Percentiles rank a stretch among this genome's conserved stretches.
Evolutionary conservation across 208 protist species (phyloP).

Genomic region (Tetramitus jugosus): DNA sequence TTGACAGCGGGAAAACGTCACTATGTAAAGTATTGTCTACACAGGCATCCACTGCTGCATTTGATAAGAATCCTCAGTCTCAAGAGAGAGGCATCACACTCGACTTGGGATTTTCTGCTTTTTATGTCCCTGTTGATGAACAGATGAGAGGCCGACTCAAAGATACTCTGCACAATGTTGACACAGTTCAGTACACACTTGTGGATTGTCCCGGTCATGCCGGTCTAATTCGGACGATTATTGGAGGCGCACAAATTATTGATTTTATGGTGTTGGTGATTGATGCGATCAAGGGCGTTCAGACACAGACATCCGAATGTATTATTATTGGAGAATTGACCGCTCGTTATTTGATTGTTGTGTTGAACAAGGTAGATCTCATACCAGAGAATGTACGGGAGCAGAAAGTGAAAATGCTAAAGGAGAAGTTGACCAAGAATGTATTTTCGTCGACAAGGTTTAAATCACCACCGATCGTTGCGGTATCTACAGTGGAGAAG

Average conservation of each 20-base stretch:
- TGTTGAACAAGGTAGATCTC: conserved; percentile 92
- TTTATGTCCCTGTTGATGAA: conserved; percentile 28
- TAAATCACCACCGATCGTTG: conserved; percentile 36
- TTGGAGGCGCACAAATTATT: conserved; percentile 92
- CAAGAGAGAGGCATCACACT: conserved; percentile 91
- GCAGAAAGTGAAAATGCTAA: conserved; percentile 39
- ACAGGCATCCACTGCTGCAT: conserved; percentile 81
- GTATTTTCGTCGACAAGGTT: conserved; percentile 7
- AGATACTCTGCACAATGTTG: conserved; percentile 43
- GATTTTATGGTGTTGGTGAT: conserved; percentile 94
- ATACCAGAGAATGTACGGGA: conserved; percentile 42
- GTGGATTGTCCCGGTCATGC: conserved; percentile 97
- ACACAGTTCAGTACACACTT: conserved; percentile 77
- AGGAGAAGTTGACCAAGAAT: conserved; percentile 27
- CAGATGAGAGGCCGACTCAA: conserved; percentile 32
- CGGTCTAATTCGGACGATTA: conserved; percentile 93
- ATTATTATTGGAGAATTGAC: conserved; percentile 71
- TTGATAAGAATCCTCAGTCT: conserved; percentile 95
- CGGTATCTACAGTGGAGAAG: conserved; percentile 28
- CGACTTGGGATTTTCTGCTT: conserved; percentile 92
- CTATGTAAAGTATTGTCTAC: conserved; percentile 78
- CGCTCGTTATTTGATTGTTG: conserved; percentile 72
- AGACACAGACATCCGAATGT: conserved; percentile 93
- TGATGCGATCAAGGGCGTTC: conserved; percentile 91
- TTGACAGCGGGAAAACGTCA: conserved; percentile 93